Evolutionary conservation across 768 basidiomycete species (phyloP), one percentile per base, ranked within the genome.

Genomic region (Aureoboletus auriporus): DNA sequence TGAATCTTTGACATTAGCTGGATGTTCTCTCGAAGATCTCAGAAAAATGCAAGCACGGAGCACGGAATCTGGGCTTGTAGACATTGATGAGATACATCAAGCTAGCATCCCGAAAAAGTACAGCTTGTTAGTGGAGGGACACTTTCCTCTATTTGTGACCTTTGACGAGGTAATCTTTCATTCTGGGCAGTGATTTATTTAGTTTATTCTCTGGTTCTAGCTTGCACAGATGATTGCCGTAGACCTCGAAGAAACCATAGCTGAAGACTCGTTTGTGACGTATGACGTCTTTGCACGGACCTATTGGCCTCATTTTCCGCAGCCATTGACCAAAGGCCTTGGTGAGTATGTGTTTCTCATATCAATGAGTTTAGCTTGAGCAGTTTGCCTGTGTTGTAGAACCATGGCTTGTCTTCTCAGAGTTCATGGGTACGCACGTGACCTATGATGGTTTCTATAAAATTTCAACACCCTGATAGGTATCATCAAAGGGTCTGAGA

Each of bases 141-240:
- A 89, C 57, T 89, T 88, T 46, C 86, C 86, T 0, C 62, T 89
- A 34, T 89, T 88, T 52, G 57, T 85, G 1, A 84, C 86, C 0
- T 83, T 80, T 47, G 78, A 86, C 56, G 69, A 72, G 44, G 86
- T 83, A 52, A 39, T 74, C 54, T 20, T 33, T 9, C 1, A 1
- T 36, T 3, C n/a, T 6, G 2, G 28, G 3, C 6, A 29, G 1
- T 39, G 29, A 23, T 16, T 27, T 7, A 8, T 16, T 26, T 20
- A 0, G 11, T 42, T 51, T 40, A 53, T n/a, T 47, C 1, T 11
- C 13, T 35, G 2, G 8, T 40, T 3, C 13, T 31, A 65, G 63
- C 54, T 65, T 0, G 58, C 51, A 5, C 53, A 30, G 28, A 65
- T 65, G 63, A 52, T 67, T 16, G 65, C 63, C 0, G 50, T 47